These are phyloP conservation scores for Thielaviopsis euricoi DNA, from an alignment of 2,329 filamentous ascomycete genomes.

Conservation along the genomic window DNA sequence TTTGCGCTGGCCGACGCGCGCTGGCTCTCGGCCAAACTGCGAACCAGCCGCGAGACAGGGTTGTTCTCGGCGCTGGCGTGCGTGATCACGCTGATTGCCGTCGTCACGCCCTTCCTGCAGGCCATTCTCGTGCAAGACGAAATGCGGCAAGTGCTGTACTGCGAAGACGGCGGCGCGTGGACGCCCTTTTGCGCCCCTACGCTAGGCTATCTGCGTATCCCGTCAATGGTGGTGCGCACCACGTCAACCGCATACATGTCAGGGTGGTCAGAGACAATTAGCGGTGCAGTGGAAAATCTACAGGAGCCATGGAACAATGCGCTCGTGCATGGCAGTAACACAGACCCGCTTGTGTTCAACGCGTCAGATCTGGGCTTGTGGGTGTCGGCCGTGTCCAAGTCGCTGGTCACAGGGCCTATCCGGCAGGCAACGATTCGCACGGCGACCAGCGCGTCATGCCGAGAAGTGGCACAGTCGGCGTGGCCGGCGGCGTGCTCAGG, in stretches of 20 bases:
- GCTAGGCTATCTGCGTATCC: slow-evolving; percentile 1
- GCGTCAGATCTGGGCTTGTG: slow-evolving; percentile 5
- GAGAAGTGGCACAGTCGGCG: neutral
- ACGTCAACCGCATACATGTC: slow-evolving; percentile 9
- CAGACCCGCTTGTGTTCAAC: slow-evolving; percentile 6
- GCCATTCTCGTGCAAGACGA: slow-evolving; percentile 2
- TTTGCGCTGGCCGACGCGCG: slow-evolving; percentile 9
- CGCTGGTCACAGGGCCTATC: slow-evolving; percentile 3
- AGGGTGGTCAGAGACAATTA: slow-evolving; percentile 6
- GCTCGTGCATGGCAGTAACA: slow-evolving; percentile 1
- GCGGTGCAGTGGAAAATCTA: neutral
- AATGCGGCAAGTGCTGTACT: slow-evolving; percentile 6
- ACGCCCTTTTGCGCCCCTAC: slow-evolving; percentile 2
- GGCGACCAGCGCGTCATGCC: neutral
- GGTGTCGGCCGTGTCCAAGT: slow-evolving; percentile 6
- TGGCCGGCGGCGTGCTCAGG: slow-evolving; percentile 5
- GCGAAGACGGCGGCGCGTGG: slow-evolving; percentile 7
- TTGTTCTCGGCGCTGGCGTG: slow-evolving; percentile 7
- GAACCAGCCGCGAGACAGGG: neutral
- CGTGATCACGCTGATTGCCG: slow-evolving; percentile 1
- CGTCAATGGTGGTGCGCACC: slow-evolving; percentile 7
- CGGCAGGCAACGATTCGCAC: slow-evolving; percentile 10
- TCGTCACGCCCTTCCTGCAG: slow-evolving; percentile 8
- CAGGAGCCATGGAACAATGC: slow-evolving; percentile 3
- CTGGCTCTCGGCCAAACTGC: slow-evolving; percentile 6